These are phyloP conservation scores for Backusella westeae DNA, from an alignment of 192 early-diverging fungal species.

Conservation along the genomic window DNA sequence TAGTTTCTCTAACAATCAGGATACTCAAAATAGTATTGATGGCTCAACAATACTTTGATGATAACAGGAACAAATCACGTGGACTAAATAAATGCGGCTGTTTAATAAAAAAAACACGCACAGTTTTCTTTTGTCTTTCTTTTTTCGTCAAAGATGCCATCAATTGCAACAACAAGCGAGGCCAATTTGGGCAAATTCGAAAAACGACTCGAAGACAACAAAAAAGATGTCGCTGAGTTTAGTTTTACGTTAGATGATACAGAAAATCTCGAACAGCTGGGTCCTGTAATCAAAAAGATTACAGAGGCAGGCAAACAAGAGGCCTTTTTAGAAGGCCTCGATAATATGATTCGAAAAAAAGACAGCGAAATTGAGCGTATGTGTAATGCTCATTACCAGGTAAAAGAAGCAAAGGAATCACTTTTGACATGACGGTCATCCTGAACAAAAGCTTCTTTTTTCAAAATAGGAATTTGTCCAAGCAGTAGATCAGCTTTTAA, in stretches of 20 bases:
- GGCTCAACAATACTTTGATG: too few species aligned
- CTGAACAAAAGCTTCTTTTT: not conserved
- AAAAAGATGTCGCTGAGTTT: not conserved
- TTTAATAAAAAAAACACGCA: not conserved
- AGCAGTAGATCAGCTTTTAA: slow-evolving; percentile 92
- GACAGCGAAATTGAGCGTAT: slow-evolving; percentile 97
- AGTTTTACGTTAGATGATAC: slow-evolving; percentile 40
- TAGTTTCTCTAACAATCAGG: too few species aligned
- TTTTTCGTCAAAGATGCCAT: not conserved
- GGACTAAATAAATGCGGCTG: not conserved
- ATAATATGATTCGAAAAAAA: slow-evolving; percentile 79
- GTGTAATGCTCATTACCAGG: slow-evolving; percentile 95
- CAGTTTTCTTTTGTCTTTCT: not conserved
- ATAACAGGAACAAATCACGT: not conserved
- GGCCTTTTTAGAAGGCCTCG: slow-evolving; percentile 84
- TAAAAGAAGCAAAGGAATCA: slow-evolving; percentile 20
- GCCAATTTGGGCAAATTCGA: not conserved
- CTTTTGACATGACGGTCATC: not conserved
- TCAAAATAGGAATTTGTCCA: slow-evolving; percentile 80
- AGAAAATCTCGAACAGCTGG: slow-evolving; percentile 79
- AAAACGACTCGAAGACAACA: not conserved
- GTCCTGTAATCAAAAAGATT: slow-evolving; percentile 87
- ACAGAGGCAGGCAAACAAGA: slow-evolving; percentile 84
- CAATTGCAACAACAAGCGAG: not conserved
- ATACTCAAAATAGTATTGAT: too few species aligned